These are phyloP conservation scores for Phylloporus rhodoxanthus DNA, from an alignment of 768 basidiomycete species.

Conservation along the genomic window DNA sequence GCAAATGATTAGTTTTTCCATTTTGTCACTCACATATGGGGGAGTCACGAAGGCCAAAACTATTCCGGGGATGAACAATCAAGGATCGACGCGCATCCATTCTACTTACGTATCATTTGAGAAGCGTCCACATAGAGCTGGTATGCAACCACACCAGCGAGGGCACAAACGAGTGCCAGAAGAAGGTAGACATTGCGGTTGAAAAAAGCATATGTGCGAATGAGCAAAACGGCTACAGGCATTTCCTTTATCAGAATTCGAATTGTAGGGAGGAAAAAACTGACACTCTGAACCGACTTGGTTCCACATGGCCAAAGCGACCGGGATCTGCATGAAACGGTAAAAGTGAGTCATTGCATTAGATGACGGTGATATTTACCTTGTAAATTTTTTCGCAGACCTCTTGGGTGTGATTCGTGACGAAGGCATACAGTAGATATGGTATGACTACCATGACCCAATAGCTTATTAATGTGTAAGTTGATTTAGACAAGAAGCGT, in stretches of 20 bases:
- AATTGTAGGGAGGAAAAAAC: slow-evolving; percentile 12
- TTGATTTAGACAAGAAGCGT: slow-evolving; percentile 2
- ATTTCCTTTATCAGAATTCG: slow-evolving; percentile 7
- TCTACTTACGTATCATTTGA: slow-evolving; percentile 63
- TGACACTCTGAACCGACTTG: slow-evolving; percentile 77
- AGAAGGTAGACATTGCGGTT: slow-evolving; percentile 69
- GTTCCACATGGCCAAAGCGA: slow-evolving; percentile 81
- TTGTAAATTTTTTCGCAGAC: slow-evolving; percentile 68
- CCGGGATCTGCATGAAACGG: slow-evolving; percentile 53
- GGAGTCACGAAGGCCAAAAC: slow-evolving; percentile 64
- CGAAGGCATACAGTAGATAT: slow-evolving; percentile 72
- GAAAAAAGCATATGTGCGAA: slow-evolving; percentile 83
- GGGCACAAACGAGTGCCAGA: slow-evolving; percentile 54
- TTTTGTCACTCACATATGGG: slow-evolving; percentile 43
- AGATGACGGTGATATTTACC: slow-evolving; percentile 31
- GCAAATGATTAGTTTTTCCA: not conserved
- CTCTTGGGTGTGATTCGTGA: slow-evolving; percentile 57
- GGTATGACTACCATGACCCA: slow-evolving; percentile 81
- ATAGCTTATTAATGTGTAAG: slow-evolving; percentile 42
- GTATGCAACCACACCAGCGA: slow-evolving; percentile 72
- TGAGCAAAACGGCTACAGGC: slow-evolving; percentile 62
- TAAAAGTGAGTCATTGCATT: not conserved
- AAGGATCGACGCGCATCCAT: not conserved
- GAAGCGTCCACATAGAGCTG: slow-evolving; percentile 76
- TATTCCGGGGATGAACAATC: slow-evolving; percentile 23